A percentile compares a stretch with the other conserved stretches of the same genome.
Evolutionary conservation across 164 flowering plant genomes (phyloP).

Genomic region (Chimonanthus praecox): DNA sequence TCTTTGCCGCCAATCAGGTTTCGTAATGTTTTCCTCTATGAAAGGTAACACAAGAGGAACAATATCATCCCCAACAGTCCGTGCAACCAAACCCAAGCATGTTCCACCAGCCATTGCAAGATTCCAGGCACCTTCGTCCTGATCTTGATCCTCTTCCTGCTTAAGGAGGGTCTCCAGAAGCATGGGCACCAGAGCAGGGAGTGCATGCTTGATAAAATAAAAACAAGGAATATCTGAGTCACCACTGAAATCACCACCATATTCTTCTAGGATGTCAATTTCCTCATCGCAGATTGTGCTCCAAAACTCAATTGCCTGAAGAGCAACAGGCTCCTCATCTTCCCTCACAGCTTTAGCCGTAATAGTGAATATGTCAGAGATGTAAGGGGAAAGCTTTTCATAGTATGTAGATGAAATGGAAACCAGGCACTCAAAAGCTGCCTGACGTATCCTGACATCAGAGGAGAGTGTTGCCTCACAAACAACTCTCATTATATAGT

Average conservation of each 20-base stretch:
- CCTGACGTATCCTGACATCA: constrained; percentile 53
- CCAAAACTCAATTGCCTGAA: constrained; percentile 70
- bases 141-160: constrained; percentile 69
- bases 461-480: constrained; percentile 63
- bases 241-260: constrained; percentile 49
- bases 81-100: constrained; percentile 60
- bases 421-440: constrained; percentile 67
- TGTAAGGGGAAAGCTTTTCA: constrained; percentile 53
- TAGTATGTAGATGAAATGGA: constrained; percentile 61
- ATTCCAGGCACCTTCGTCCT: constrained; percentile 69
- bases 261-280: constrained; percentile 59
- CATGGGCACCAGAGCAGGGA: constrained; percentile 54
- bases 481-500: constrained; percentile 63
- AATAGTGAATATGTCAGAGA: constrained; percentile 50
- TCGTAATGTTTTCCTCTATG: constrained; percentile 51
- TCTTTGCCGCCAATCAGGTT: constrained; percentile 66
- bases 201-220: constrained; percentile 65
- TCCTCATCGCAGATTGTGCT: constrained; percentile 64
- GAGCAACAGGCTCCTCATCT: constrained; percentile 66
- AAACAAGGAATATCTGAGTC: constrained; percentile 57
- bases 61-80: constrained; percentile 63
- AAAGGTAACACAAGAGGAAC: constrained; percentile 66
- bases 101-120: constrained; percentile 75
- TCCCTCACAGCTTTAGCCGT: constrained; percentile 61
- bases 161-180: constrained; percentile 56